Evolutionary conservation across 2,329 filamentous ascomycete species (phyloP).

Genomic region (Bipolaris sorokiniana): DNA sequence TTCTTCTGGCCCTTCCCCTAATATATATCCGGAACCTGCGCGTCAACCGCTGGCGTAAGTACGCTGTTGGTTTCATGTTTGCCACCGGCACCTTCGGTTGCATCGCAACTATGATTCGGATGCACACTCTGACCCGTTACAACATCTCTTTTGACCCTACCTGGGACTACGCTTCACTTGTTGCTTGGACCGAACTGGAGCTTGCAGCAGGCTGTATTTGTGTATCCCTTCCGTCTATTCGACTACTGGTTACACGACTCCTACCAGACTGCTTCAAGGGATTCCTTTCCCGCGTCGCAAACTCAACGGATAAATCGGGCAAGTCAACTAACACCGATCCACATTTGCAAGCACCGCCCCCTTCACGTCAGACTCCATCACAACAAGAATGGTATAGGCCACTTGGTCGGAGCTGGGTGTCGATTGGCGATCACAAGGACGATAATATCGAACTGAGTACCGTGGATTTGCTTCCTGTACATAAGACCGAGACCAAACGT

Average conservation of each 20-base stretch:
- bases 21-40: constrained; percentile 30
- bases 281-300: constrained; percentile 16
- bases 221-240: constrained; percentile 33
- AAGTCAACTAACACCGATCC: not conserved
- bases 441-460: not conserved
- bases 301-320: constrained; percentile 11
- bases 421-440: constrained; percentile 4
- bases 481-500: not conserved
- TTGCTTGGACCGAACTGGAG: constrained; percentile 37
- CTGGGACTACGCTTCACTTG: constrained; percentile 33
- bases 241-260: constrained; percentile 24
- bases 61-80: constrained; percentile 37
- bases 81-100: constrained; percentile 36
- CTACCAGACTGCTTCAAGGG: constrained; percentile 18
- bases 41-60: constrained; percentile 28
- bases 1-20: constrained; percentile 33
- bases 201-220: constrained; percentile 31
- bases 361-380: not conserved
- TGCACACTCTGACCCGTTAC: constrained; percentile 29
- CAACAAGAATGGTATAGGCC: constrained; percentile 17
- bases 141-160: constrained; percentile 36
- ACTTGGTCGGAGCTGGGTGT: constrained; percentile 14
- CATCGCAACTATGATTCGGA: constrained; percentile 35
- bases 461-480: constrained; percentile 6
- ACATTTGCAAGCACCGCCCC: not conserved